Percentiles rank a stretch among this genome's conserved stretches.
These are phyloP conservation scores for Lactifluus subvellereus DNA, from an alignment of 768 basidiomycete species.

Conservation along the genomic window DNA sequence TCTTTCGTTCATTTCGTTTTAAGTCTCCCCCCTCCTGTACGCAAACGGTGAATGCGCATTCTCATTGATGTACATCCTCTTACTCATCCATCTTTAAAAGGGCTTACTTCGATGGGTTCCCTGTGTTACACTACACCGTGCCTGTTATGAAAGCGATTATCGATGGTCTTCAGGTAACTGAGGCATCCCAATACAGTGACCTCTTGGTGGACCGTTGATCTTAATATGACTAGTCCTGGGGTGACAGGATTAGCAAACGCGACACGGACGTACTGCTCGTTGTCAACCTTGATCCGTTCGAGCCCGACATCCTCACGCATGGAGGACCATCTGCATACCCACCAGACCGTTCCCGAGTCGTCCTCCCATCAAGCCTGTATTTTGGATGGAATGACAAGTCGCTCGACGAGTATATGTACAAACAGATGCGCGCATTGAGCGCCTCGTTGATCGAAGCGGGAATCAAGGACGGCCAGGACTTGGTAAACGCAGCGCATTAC, in stretches of 20 bases:
- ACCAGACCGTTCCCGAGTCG: slow-evolving; percentile 17
- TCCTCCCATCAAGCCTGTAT: slow-evolving; percentile 21
- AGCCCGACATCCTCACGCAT: slow-evolving; percentile 13
- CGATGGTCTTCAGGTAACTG: not conserved
- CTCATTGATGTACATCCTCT: not conserved
- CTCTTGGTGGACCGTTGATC: not conserved
- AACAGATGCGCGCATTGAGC: not conserved
- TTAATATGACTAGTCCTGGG: slow-evolving; percentile 39
- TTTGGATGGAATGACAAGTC: slow-evolving; percentile 40
- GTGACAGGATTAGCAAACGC: slow-evolving; percentile 30
- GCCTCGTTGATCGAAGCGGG: not conserved
- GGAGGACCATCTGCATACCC: slow-evolving; percentile 21
- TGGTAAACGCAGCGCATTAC: not conserved
- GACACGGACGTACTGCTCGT: slow-evolving; percentile 36
- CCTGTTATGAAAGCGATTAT: not conserved
- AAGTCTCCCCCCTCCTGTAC: slow-evolving; percentile 28
- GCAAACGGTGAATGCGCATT: slow-evolving; percentile 16
- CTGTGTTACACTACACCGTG: slow-evolving; percentile 1
- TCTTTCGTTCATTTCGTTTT: slow-evolving; percentile 34
- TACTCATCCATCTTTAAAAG: slow-evolving; percentile 11
- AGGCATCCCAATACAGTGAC: not conserved
- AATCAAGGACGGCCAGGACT: not conserved
- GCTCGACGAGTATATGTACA: slow-evolving; percentile 30
- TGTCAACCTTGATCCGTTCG: slow-evolving; percentile 31
- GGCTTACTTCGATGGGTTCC: not conserved